Base-by-base conservation (phyloP, 2,329 filamentous ascomycete genomes). In the Trichoderma cornu-damae region DNA sequence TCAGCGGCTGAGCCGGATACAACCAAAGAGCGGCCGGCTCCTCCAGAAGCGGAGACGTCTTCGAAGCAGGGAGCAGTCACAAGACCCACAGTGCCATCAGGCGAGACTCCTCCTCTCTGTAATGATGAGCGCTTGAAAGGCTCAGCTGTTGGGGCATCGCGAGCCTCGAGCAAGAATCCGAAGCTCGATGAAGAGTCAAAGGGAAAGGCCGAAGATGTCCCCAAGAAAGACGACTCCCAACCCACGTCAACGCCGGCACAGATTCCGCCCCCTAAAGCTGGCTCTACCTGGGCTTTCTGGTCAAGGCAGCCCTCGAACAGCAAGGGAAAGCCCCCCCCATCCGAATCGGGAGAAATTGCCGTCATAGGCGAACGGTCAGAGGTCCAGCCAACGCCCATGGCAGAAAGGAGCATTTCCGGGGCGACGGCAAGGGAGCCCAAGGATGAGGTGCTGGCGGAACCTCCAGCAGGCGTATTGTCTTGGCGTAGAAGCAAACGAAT, bases 261-360 rank as follows among this genome's bases (percentile, higher is more conserved):
- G 56, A 65, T 67, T 7, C 65, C 72, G 1, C 66, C 71, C n/a
- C 77, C 77, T 4, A 74, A 79, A 14, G 75, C 77, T 16, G 82
- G 81, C 11, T 87, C 88, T 0, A 88, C 86, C 0, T 93, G 89
- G 89, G 88, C 86, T 0, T 92, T 93, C 63, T 93, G 88, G 88
- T 90, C 86, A 12, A 82, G 79, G 44, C 84, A 86, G 62, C 70
- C 76, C 1, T 68, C 73, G 6, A 74, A 71, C 38, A 63, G 69
- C 8, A 65, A 64, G 3, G 67, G 65, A 0, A 73, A 72, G 48
- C 55, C 66, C 9, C 32, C 66, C 2, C 57, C 60, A 2, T 73
- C 66, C 34, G 81, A 77, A 64, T 66, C 69, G 62, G 83, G 76
- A 22, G 75, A 79, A 65, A 72, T 86, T 44, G 84, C 83, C 3